Conservation (phyloP, 2,329 filamentous ascomycete species). For the Knoxdaviesia proteae region DNA sequence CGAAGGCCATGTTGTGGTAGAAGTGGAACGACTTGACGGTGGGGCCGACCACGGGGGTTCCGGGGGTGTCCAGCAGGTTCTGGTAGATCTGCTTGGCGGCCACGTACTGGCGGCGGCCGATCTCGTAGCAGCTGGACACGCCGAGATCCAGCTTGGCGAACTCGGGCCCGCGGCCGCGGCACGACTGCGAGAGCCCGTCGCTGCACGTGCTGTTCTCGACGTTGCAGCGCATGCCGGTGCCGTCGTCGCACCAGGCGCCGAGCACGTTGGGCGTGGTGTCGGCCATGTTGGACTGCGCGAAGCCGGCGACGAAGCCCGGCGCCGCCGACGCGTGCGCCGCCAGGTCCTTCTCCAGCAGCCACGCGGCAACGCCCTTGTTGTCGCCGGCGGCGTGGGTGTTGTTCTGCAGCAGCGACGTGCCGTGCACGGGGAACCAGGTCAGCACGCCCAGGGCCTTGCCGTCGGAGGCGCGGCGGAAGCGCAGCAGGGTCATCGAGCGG, state of each 20-base stretch:
- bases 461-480: slow-evolving; percentile 55
- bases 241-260: slow-evolving; percentile 74
- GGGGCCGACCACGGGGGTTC: slow-evolving; percentile 35
- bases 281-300: slow-evolving; percentile 78
- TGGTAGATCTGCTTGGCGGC: slow-evolving; percentile 30
- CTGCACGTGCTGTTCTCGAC: slow-evolving; percentile 62
- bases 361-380: slow-evolving; percentile 86
- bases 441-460: slow-evolving; percentile 60
- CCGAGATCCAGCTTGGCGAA: slow-evolving; percentile 48
- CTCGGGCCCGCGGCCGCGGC: slow-evolving; percentile 49
- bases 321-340: slow-evolving; percentile 28
- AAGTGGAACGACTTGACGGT: slow-evolving; percentile 62
- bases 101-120: slow-evolving; percentile 44
- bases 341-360: slow-evolving; percentile 58
- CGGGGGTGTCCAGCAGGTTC: slow-evolving; percentile 22
- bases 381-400: slow-evolving; percentile 86
- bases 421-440: slow-evolving; percentile 84
- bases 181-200: slow-evolving; percentile 42
- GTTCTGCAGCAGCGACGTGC: slow-evolving; percentile 77
- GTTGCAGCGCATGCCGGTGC: slow-evolving; percentile 45
- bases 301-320: slow-evolving; percentile 62
- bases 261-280: slow-evolving; percentile 73
- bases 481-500: slow-evolving; percentile 51
- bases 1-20: slow-evolving; percentile 59
- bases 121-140: slow-evolving; percentile 55